A percentile compares a stretch with the other conserved stretches of the same genome.
phyloP scores from a whole-genome alignment of 805 yeast genomes.

The Pichia pseudocactophila region DNA sequence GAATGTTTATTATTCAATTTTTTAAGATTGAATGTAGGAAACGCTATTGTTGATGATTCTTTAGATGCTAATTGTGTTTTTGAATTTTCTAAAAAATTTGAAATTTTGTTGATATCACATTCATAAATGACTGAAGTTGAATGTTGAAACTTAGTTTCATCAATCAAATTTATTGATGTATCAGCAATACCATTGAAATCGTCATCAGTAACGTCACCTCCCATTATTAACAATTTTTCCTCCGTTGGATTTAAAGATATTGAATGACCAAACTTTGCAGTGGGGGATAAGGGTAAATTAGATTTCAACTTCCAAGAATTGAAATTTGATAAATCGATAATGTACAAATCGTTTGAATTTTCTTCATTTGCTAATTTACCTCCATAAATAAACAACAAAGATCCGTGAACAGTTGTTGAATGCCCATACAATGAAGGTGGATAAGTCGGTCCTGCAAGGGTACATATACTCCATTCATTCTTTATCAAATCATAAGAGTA shows the following conservation, averaged over 20 bases:
- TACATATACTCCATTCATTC: conserved; percentile 62
- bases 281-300: conserved; percentile 47
- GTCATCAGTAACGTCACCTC: conserved; percentile 78
- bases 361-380: conserved; percentile 75
- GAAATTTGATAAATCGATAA: conserved; percentile 64
- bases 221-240: conserved; percentile 74
- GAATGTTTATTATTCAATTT: background rate
- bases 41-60: background rate
- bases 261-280: conserved; percentile 88
- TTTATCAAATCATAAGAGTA: conserved; percentile 69
- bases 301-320: conserved; percentile 54
- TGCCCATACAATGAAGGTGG: conserved; percentile 93
- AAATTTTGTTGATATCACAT: conserved; percentile 23
- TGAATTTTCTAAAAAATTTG: conserved; percentile 21
- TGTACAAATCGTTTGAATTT: conserved; percentile 55
- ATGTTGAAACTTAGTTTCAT: conserved; percentile 25
- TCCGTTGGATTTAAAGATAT: conserved; percentile 59
- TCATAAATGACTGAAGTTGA: conserved; percentile 30
- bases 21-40: background rate
- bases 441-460: conserved; percentile 48
- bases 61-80: background rate
- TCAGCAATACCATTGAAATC: conserved; percentile 26
- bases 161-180: conserved; percentile 16
- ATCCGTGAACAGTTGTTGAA: conserved; percentile 70
- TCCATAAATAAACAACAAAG: conserved; percentile 76